Evolutionary conservation across 169 alveolate species (phyloP), one percentile per base, ranked within the genome.

Genomic region (Cryptosporidium sp.): DNA sequence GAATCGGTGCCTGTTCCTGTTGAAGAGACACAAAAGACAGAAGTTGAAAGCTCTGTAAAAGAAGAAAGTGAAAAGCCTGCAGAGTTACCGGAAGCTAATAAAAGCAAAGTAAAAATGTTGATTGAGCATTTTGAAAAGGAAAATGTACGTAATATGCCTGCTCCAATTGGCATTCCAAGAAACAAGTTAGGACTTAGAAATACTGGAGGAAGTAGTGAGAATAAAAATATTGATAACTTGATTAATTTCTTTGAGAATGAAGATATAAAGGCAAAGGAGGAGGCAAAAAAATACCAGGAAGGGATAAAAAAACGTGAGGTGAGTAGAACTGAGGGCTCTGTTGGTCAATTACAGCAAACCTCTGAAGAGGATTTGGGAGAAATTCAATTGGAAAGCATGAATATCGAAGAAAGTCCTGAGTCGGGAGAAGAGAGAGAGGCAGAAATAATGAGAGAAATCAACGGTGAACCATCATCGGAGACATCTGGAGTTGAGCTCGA

Each of bases 231-330:
- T 29, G 86, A 73, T 35, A 50, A 7, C 18, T 31, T 73, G 26
- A 73, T 73, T 29, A 73, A 73, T 73, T 73, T 73, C 23, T 73
- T 73, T 29, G 86, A 73, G 33, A 29, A 5, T 3, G 86, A 73
- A 43, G 70, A 51, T 31, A 73, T 71, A 10, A 71, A 50, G 21
- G 67, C 61, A 23, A 71, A 51, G 29, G 68, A 71, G 43, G 69
- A 65, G 31, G 71, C 71, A 35, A 31, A 35, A 0, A 65, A n/a
- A 14, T 31, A 35, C 10, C 21, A 65, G 26, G 71, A 65, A 14
- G 31, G 71, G 9, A 65, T 21, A 12, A 37, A 31, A 29, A 65
- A 37, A 35, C 43, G 50, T 33, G 43, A 35, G 10, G 10, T 10
- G 31, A 18, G 31, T n/a, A 65, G 5, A 35, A 2, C 31, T 5